Conservation (phyloP, 768 basidiomycete genomes). For the Postia placenta region DNA sequence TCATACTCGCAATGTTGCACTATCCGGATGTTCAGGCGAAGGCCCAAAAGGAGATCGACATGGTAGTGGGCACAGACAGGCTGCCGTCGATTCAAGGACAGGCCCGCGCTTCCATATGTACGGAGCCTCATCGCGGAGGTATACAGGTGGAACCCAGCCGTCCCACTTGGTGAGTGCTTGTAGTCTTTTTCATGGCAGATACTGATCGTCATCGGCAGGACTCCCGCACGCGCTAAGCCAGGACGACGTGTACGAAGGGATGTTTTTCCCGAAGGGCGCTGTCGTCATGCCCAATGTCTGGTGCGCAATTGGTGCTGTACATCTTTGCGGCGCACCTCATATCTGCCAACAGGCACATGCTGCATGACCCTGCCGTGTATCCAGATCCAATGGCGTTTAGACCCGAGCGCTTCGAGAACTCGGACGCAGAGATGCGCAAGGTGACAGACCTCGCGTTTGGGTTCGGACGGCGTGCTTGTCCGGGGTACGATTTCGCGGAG, state of each 20-base stretch:
- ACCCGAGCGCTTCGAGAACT: too few species aligned
- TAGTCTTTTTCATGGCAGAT: too few species aligned
- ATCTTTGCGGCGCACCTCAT: neutral
- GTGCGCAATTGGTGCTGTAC: constrained; percentile 3
- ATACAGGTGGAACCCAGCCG: constrained; percentile 24
- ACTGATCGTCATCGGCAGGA: neutral
- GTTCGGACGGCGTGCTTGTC: too few species aligned
- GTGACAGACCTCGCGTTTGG: constrained; percentile 20
- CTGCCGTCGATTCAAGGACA: too few species aligned
- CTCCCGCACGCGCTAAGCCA: constrained; percentile 16
- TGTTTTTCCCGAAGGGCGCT: constrained; percentile 23
- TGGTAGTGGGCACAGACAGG: too few species aligned
- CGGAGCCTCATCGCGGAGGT: constrained; percentile 21
- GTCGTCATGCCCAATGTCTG: constrained; percentile 21
- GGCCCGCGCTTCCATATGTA: too few species aligned
- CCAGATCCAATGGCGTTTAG: constrained; percentile 27
- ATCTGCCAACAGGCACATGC: constrained; percentile 7
- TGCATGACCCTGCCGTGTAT: constrained; percentile 28
- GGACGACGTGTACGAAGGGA: constrained; percentile 23
- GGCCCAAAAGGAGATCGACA: constrained; percentile 26
- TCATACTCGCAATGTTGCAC: constrained; percentile 26
- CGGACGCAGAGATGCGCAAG: constrained; percentile 20
- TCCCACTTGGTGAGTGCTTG: constrained; percentile 16
- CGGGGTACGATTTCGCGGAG: constrained; percentile 7
- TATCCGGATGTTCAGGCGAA: constrained; percentile 23